Evolutionary conservation across 371 early-diverging fungal genomes (phyloP).

Genomic region (Dinochytrium kinnereticum): DNA sequence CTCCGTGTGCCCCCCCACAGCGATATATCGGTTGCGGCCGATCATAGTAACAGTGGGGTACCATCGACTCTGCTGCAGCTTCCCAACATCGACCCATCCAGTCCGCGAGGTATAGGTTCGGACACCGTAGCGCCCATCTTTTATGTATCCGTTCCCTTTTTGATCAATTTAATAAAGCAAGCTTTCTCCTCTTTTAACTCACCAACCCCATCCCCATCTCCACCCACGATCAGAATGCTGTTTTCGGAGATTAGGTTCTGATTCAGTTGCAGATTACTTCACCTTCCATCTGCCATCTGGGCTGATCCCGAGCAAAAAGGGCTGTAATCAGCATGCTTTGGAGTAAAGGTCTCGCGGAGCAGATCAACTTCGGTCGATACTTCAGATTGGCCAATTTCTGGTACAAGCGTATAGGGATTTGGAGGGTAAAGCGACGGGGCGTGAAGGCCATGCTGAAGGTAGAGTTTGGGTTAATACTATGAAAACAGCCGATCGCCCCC

Average conservation of each 20-base stretch:
- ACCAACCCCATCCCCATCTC: constrained; percentile 33
- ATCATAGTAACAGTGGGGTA: constrained; percentile 43
- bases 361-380: constrained; percentile 20
- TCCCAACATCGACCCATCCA: constrained; percentile 18
- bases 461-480: not conserved
- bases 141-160: constrained; percentile 28
- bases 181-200: too few species aligned
- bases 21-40: constrained; percentile 29
- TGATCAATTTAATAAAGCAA: not conserved
- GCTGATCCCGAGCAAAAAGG: constrained; percentile 41
- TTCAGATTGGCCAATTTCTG: constrained; percentile 23
- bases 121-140: constrained; percentile 12
- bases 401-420: constrained; percentile 24
- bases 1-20: constrained; percentile 37
- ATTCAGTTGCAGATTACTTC: not conserved
- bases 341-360: not conserved
- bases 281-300: constrained; percentile 35
- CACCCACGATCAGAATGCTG: constrained; percentile 31
- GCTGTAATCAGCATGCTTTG: constrained; percentile 13
- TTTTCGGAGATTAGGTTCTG: not conserved
- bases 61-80: constrained; percentile 30
- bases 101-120: constrained; percentile 2
- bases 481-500: not conserved
- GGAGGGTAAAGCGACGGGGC: constrained; percentile 26
- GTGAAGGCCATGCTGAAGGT: constrained; percentile 28